Evolutionary conservation across 2,329 filamentous ascomycete species (phyloP).

Genomic region (Diaporthe ampelina): DNA sequence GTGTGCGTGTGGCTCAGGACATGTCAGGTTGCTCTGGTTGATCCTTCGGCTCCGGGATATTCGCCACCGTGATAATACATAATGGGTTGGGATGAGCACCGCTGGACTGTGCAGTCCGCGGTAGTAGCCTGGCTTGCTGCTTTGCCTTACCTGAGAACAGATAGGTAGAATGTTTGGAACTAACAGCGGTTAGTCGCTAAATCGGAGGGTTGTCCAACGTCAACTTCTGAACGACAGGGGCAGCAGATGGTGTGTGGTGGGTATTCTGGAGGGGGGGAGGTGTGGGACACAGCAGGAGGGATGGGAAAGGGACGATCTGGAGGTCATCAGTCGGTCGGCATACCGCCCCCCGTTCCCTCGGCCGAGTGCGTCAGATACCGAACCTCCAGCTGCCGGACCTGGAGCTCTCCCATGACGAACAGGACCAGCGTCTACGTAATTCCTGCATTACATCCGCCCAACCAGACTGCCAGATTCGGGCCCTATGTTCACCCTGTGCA

Average conservation of each 20-base stretch:
- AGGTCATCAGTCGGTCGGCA: slow-evolving; percentile 10
- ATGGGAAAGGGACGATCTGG: not conserved
- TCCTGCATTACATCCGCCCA: not conserved
- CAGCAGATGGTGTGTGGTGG: not conserved
- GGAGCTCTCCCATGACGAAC: slow-evolving; percentile 3
- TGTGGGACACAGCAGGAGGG: no score
- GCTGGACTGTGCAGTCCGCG: not conserved
- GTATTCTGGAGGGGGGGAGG: not conserved
- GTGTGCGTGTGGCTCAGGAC: not conserved
- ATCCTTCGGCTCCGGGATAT: slow-evolving; percentile 11
- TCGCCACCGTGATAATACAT: not conserved
- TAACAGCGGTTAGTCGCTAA: not conserved
- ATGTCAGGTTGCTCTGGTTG: not conserved
- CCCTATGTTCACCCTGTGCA: not conserved
- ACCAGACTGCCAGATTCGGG: not conserved
- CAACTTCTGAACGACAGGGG: slow-evolving; percentile 12
- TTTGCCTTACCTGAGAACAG: not conserved
- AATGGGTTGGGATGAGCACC: not conserved
- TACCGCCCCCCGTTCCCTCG: slow-evolving; percentile 2
- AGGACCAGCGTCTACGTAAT: not conserved
- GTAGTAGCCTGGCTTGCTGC: not conserved
- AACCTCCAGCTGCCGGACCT: not conserved
- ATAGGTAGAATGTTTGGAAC: not conserved
- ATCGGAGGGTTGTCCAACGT: slow-evolving; percentile 9
- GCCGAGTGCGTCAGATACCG: slow-evolving; percentile 15